Evolutionary conservation across 2,329 filamentous ascomycete species (phyloP).

Genomic region (Arthrobotrys entomopaga): DNA sequence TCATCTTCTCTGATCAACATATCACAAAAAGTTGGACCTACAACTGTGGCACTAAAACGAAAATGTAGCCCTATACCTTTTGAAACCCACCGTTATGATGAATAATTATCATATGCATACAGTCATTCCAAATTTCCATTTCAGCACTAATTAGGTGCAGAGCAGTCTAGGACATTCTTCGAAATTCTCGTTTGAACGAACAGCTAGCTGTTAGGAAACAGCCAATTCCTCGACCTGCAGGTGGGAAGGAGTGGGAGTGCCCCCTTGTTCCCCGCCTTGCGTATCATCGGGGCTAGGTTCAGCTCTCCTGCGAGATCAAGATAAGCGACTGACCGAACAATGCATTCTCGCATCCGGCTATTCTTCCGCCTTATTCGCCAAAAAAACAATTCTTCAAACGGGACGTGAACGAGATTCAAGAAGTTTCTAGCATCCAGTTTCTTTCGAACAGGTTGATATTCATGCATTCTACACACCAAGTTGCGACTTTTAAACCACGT

Average conservation of each 20-base stretch:
- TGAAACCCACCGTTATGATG: constrained; percentile 6
- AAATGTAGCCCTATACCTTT: not conserved
- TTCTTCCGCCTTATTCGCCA: not conserved
- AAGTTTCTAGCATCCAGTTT: no score
- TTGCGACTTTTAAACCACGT: no score
- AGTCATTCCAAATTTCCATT: not conserved
- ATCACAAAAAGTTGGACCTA: no score
- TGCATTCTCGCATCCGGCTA: not conserved
- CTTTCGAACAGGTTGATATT: no score
- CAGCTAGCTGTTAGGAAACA: not conserved
- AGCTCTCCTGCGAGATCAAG: constrained; percentile 22
- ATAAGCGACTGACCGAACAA: constrained; percentile 47
- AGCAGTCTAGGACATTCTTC: no score
- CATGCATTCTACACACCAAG: no score
- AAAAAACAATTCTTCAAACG: no score
- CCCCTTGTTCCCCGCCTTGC: constrained; percentile 14
- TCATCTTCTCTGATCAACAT: not conserved
- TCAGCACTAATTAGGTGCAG: not conserved
- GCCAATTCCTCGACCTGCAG: constrained; percentile 1
- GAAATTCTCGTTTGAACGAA: not conserved
- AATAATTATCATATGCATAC: constrained; percentile 11
- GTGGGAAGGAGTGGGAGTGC: constrained; percentile 20
- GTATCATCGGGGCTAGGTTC: constrained; percentile 14
- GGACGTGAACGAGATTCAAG: no score
- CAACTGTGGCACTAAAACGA: no score